phyloP scores from a whole-genome alignment of 352 stramenopile species.

The Pythium diclinum region DNA sequence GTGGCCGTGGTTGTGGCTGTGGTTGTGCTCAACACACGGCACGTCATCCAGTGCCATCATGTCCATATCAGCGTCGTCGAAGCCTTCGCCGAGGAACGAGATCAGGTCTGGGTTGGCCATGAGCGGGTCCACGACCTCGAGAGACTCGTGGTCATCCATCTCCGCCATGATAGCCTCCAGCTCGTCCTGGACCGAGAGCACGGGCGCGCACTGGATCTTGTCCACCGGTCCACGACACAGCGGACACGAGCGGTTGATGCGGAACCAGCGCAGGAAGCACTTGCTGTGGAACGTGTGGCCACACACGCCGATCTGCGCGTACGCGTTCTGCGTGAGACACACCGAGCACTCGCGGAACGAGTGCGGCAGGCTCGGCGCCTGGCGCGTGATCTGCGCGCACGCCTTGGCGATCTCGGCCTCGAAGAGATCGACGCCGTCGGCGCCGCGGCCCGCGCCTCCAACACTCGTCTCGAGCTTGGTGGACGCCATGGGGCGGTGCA shows the following conservation, averaged over 20 bases:
- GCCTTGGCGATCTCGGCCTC: constrained; percentile 63
- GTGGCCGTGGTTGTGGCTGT: not conserved
- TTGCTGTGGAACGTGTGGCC: constrained; percentile 78
- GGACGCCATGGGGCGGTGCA: not conserved
- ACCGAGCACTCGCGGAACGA: constrained; percentile 72
- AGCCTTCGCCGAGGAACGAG: constrained; percentile 23
- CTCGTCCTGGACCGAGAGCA: constrained; percentile 53
- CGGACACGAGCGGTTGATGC: constrained; percentile 67
- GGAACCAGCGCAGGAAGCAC: constrained; percentile 81
- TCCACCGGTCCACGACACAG: constrained; percentile 64
- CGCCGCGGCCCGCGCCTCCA: not conserved
- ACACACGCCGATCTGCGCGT: constrained; percentile 62
- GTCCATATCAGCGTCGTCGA: constrained; percentile 59
- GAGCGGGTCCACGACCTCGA: constrained; percentile 7
- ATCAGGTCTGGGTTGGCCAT: constrained; percentile 28
- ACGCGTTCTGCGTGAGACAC: constrained; percentile 67
- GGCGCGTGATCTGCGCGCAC: constrained; percentile 51
- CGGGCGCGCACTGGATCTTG: constrained; percentile 49
- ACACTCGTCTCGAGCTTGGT: not conserved
- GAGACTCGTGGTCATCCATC: constrained; percentile 38
- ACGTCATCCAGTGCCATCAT: constrained; percentile 60
- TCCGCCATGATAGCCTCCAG: constrained; percentile 78
- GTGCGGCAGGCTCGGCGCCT: constrained; percentile 41
- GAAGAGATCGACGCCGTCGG: constrained; percentile 48
- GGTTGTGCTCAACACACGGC: not conserved